Evolutionary conservation across 352 stramenopile species (phyloP).

Genomic region (Pythium insidiosum): DNA sequence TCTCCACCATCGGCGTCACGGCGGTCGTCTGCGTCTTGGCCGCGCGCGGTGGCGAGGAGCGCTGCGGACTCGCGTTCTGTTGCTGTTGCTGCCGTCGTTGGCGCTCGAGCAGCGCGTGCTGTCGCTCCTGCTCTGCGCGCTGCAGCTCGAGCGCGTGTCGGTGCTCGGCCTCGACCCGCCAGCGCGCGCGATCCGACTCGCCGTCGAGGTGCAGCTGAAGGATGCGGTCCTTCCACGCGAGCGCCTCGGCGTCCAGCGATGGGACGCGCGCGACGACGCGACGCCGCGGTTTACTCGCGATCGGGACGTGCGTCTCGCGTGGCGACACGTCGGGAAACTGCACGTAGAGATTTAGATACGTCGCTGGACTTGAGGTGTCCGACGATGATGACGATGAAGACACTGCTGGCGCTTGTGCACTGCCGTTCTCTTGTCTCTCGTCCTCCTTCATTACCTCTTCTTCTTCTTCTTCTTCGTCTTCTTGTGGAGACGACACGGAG

Average conservation of each 20-base stretch:
- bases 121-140: background rate
- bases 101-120: no score
- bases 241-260: conserved; percentile 10
- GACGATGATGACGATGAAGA: background rate
- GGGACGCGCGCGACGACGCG: background rate
- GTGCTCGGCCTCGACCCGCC: background rate
- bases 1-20: conserved; percentile 14
- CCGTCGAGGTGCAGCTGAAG: background rate
- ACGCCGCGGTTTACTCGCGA: background rate
- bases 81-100: no score
- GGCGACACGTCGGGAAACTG: conserved; percentile 48
- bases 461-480: no score
- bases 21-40: conserved; percentile 2
- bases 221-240: background rate
- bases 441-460: no score
- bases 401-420: background rate
- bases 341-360: conserved; percentile 33
- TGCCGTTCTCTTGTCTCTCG: no score
- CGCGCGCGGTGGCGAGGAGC: background rate
- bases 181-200: background rate
- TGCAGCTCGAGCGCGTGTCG: background rate
- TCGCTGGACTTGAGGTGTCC: background rate
- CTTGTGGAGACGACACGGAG: no score
- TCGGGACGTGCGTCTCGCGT: conserved; percentile 17
- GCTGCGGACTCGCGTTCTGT: background rate